Conservation (phyloP, 2,329 filamentous ascomycete genomes). For the Alternaria ventricosa region DNA sequence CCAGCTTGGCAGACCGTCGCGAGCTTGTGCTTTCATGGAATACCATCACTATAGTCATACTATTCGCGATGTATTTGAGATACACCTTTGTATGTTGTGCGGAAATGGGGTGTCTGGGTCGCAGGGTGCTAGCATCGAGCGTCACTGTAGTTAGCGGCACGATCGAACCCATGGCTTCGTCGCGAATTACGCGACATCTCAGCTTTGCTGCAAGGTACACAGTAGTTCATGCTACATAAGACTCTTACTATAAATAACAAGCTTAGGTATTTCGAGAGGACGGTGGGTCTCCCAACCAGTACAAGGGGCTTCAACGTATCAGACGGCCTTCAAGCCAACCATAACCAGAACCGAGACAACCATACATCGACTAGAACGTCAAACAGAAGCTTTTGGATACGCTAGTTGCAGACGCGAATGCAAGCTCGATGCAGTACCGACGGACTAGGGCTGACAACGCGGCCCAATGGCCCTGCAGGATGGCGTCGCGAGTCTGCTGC, state of each 20-base stretch:
- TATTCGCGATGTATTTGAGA: neutral
- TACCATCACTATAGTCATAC: neutral
- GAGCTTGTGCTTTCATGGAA: neutral
- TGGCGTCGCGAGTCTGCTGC: neutral
- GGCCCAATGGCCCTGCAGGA: neutral
- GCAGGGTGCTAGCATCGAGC: neutral
- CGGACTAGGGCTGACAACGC: neutral
- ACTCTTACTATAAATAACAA: too few relatives aligned
- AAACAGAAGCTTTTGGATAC: neutral
- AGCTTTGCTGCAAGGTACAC: neutral
- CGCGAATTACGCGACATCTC: neutral
- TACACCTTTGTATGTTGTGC: neutral
- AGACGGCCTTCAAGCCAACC: neutral
- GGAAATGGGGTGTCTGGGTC: neutral
- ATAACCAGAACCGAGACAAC: neutral
- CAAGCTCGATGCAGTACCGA: neutral
- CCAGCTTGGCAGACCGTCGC: neutral
- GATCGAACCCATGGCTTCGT: neutral
- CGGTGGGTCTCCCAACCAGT: neutral
- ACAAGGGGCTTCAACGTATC: neutral
- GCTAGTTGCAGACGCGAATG: neutral
- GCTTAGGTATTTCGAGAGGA: rapidly evolving
- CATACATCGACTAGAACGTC: neutral
- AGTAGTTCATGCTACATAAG: too few relatives aligned
- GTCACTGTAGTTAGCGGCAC: too few relatives aligned